Conservation (phyloP, 1,284 basidiomycete species). For the Sanghuangporus weigelae region DNA sequence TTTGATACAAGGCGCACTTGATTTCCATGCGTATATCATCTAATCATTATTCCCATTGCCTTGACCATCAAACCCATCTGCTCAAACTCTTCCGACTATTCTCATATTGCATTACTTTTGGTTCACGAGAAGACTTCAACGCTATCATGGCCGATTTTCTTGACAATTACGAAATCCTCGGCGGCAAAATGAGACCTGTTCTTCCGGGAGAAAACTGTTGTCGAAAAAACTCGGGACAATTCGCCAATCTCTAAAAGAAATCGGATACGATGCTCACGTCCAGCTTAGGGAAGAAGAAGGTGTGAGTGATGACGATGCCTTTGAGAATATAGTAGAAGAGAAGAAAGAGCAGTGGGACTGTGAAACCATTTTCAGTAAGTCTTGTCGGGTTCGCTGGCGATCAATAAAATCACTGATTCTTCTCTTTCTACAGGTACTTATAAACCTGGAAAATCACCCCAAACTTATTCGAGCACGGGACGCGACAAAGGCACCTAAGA, state of each 20-base stretch:
- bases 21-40: no score
- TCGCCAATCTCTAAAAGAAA: conserved; percentile 72
- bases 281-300: conserved; percentile 33
- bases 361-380: conserved; percentile 88
- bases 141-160: conserved; percentile 93
- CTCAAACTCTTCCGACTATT: no score
- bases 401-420: background rate
- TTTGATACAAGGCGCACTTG: no score
- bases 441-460: conserved; percentile 93
- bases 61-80: no score
- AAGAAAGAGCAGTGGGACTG: conserved; percentile 88
- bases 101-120: no score
- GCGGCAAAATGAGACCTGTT: conserved; percentile 78
- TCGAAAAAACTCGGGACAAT: conserved; percentile 78
- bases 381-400: background rate
- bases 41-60: no score
- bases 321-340: conserved; percentile 49
- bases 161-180: conserved; percentile 88
- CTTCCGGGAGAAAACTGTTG: conserved; percentile 65
- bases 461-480: conserved; percentile 70
- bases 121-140: conserved; percentile 84
- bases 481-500: conserved; percentile 52
- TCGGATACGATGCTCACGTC: conserved; percentile 36
- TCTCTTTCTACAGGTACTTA: conserved; percentile 69
- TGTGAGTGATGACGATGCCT: conserved; percentile 46